A percentile compares a stretch with the other conserved stretches of the same genome.
Conservation (phyloP, 192 early-diverging fungal genomes). For the Backusella psychrophila region DNA sequence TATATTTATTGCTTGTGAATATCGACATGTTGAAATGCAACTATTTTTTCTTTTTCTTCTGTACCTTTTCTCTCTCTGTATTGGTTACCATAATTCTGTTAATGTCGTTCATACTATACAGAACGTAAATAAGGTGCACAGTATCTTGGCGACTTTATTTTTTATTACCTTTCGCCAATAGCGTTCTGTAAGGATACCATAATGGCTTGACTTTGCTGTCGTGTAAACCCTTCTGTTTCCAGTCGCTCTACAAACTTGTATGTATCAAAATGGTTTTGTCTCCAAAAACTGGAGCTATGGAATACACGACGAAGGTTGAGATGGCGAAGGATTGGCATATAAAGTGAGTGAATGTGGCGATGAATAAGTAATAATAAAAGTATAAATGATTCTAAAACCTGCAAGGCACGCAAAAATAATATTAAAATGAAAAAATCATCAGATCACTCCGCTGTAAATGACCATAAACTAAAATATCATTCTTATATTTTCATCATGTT, state of each 20-base stretch:
- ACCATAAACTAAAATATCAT: no score
- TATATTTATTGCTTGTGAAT: not conserved
- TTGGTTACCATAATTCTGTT: slow-evolving; percentile 72
- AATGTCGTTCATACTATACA: slow-evolving; percentile 55
- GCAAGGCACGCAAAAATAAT: not conserved
- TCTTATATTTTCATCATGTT: no score
- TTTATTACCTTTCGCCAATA: slow-evolving; percentile 62
- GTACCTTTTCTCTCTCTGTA: slow-evolving; percentile 76
- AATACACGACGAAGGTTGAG: not conserved
- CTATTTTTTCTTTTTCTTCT: not conserved
- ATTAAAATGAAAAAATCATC: not conserved
- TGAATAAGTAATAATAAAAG: not conserved
- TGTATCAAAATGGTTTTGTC: slow-evolving; percentile 73
- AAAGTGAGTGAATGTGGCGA: not conserved
- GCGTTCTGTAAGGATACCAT: slow-evolving; percentile 72
- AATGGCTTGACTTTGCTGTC: slow-evolving; percentile 72
- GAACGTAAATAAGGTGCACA: not conserved
- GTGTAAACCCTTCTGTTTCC: slow-evolving; percentile 68
- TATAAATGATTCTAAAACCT: not conserved
- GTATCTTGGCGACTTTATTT: not conserved
- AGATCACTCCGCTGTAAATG: not conserved
- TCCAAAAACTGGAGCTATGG: not conserved
- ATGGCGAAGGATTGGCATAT: not conserved
- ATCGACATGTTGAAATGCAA: not conserved
- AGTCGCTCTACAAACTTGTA: slow-evolving; percentile 72